Base-by-base conservation (phyloP, 371 early-diverging fungal genomes). In the Mucor ambiguus region DNA sequence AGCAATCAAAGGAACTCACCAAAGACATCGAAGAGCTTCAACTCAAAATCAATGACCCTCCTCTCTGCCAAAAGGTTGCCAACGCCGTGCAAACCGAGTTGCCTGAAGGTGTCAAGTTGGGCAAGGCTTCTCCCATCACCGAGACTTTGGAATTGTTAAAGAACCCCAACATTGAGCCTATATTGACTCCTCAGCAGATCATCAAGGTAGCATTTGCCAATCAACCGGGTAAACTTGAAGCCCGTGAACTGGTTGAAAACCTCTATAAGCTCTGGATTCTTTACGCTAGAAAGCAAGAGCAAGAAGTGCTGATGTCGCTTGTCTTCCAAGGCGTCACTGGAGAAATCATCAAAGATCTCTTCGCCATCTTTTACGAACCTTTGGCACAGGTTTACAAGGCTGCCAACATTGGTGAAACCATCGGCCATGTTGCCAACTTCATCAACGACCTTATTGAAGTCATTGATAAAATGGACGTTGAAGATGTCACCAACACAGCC, bases 291-390 rank as follows among this genome's bases (percentile, higher is more conserved):
- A 81, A 82, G 58, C 83, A 85, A 6, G 88, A 88, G 43, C 84
- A 86, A 61, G 87, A 88, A 35, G 60, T 77, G 9, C 66, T 87
- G 64, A 85, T 85, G 72, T 63, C 77, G 2, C 73, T 90, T 18
- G 73, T 88, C 60, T 88, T 85, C 72, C 84, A 90, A 66, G 89
- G 89, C 8, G 80, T 84, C 8, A 87, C 90, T 1, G 85, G 88
- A 8, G 87, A 88, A 62, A 70, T 90, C 9, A 75, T 88, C 55
- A 87, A 84, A 55, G 89, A 90, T 32, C 58, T 88, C 9, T 81
- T 90, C 57, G 75, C 88, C 10, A 86, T 87, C 44, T 88, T 90
- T 63, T 90, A 90, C 64, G 78, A 85, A 37, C 90, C 90, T 18
- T 63, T 90, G 38, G 87, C 87, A 7, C 75, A 87, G 60, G 87